Base-by-base conservation (phyloP, 192 early-diverging fungal species). In the Podila clonocystis region DNA sequence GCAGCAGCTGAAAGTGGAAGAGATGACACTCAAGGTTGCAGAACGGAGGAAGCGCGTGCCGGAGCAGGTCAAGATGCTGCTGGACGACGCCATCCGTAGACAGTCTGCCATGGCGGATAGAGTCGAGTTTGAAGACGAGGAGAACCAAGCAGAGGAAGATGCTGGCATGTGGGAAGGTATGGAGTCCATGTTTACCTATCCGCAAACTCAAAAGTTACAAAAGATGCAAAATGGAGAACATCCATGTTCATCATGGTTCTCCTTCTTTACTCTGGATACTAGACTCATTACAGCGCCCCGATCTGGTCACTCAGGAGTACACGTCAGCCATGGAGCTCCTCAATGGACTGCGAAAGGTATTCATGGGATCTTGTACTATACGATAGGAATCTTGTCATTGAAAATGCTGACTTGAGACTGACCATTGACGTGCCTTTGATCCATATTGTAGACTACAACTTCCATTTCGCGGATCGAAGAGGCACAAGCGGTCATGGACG, bases 1-100 rank as follows among this genome's bases (percentile, higher is more conserved):
- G 13, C 79, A 73, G 58, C 79, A 82, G 38, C 50, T 62, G 24
- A 50, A 61, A 19, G 79, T 74, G n/a, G 79, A 82, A 33, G 79
- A 85, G 7, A 31, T 82, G 60, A 82, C 70, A 22, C 63, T 82
- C 31, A 63, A 69, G 20, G 79, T 85, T 4, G 74, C 74, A 61
- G 79, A 82, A 49, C 74, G 79, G 28, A 75, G 84, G 71, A 85
- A 77, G 41, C 65, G 66, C 38, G 79, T 85, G 4, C 84, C 84
- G 17, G 75, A 82, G n/a, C 84, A 82, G 66, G 79, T 85, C 67
- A 82, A 76, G 31, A 82, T 76, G 74, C 28, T 85, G 26, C 66
- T 85, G 34, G 70, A 78, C 41, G 84, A 85, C 62, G 84, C 75
- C 29, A 70, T 85, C 28, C 55, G 60, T 5, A 67, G 84, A 15